Percentiles rank a stretch among this genome's conserved stretches.
Conservation (phyloP, 177 flowering plant species). For the Tripterygium wilfordii region DNA sequence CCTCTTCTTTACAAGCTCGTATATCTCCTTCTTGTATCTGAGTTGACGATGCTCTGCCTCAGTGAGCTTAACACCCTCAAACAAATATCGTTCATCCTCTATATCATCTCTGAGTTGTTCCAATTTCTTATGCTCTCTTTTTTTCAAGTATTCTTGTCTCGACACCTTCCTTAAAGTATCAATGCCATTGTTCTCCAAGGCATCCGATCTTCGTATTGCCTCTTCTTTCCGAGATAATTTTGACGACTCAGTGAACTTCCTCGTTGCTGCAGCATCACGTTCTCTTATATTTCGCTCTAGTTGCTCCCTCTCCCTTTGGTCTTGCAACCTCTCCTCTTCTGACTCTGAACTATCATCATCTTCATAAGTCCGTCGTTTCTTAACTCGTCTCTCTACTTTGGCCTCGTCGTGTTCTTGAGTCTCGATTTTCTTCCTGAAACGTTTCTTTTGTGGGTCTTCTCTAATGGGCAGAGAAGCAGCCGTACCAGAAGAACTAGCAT, state of each 20-base stretch:
- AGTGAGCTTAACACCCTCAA: constrained; percentile 76
- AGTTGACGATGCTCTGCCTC: constrained; percentile 69
- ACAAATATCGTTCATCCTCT: constrained; percentile 87
- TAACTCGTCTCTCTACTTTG: constrained; percentile 44
- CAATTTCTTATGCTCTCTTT: constrained; percentile 91
- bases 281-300: constrained; percentile 72
- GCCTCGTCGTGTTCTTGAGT: constrained; percentile 44
- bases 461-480: constrained; percentile 23
- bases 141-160: constrained; percentile 91
- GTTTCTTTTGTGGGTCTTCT: constrained; percentile 37
- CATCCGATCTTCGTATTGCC: constrained; percentile 73
- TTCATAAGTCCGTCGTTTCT: constrained; percentile 31
- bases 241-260: constrained; percentile 33
- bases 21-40: constrained; percentile 82
- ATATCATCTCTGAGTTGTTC: constrained; percentile 95
- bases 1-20: constrained; percentile 72
- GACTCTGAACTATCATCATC: constrained; percentile 65
- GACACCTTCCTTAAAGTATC: constrained; percentile 77
- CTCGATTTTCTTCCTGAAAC: constrained; percentile 68
- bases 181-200: constrained; percentile 57
- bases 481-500: constrained; percentile 36
- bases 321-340: constrained; percentile 76
- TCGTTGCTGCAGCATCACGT: constrained; percentile 78
- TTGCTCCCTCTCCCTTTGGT: constrained; percentile 83
- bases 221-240: no score